Percentiles rank a stretch among this genome's conserved stretches.
These are phyloP conservation scores for Shiraia bambusicola DNA, from an alignment of 2,329 filamentous ascomycete genomes.

Conservation along the genomic window DNA sequence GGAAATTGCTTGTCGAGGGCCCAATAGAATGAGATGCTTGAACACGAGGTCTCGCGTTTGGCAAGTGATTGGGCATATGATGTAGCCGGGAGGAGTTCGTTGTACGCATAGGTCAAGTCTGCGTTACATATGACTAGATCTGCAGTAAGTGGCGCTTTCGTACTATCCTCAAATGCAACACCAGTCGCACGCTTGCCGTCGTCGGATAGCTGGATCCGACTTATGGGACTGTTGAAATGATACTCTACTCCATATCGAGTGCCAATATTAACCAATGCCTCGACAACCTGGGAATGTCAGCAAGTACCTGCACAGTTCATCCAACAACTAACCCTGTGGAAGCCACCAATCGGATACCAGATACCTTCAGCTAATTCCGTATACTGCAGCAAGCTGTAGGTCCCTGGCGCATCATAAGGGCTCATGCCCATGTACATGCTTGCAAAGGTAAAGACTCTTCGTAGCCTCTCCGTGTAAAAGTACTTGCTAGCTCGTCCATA, in stretches of 20 bases:
- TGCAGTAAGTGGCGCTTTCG: conserved; percentile 57
- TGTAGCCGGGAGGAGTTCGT: conserved; percentile 63
- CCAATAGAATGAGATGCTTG: conserved; percentile 78
- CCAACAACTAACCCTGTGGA: conserved; percentile 57
- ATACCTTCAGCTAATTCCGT: conserved; percentile 75
- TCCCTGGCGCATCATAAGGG: conserved; percentile 73
- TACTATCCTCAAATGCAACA: conserved; percentile 58
- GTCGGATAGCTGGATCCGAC: conserved; percentile 54
- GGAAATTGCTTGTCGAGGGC: conserved; percentile 61
- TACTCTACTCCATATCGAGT: conserved; percentile 64
- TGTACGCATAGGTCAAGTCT: conserved; percentile 74
- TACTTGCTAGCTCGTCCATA: conserved; percentile 66
- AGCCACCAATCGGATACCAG: conserved; percentile 72
- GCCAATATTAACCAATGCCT: conserved; percentile 64
- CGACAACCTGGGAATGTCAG: conserved; percentile 48
- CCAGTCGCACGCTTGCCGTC: conserved; percentile 59
- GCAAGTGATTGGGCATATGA: conserved; percentile 46
- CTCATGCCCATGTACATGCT: conserved; percentile 86
- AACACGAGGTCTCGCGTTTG: conserved; percentile 63
- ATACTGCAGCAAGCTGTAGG: conserved; percentile 73
- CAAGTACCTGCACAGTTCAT: not conserved
- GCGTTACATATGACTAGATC: conserved; percentile 72
- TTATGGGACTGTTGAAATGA: conserved; percentile 60
- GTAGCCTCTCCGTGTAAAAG: conserved; percentile 68
- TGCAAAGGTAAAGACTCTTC: conserved; percentile 73